Conservation (phyloP, 192 early-diverging fungal species). For the Linnemannia zychae region DNA sequence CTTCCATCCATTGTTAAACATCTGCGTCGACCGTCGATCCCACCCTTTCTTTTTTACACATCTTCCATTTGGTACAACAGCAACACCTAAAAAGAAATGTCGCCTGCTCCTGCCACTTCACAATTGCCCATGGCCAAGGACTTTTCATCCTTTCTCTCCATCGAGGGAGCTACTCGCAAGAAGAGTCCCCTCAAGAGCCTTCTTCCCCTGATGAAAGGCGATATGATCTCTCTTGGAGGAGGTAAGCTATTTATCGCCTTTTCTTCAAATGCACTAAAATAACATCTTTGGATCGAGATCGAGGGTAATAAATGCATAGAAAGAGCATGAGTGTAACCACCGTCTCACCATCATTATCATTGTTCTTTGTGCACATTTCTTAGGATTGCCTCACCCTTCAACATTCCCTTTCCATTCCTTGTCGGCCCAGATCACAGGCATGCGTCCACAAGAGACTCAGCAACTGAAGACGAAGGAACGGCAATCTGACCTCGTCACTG, state of each 20-base stretch:
- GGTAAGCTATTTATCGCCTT: constrained; percentile 32
- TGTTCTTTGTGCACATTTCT: not conserved
- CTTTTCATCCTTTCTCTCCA: constrained; percentile 49
- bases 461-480: constrained; percentile 2
- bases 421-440: constrained; percentile 56
- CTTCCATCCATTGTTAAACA: no score
- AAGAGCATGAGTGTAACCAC: not conserved
- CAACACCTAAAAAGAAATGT: constrained; percentile 8
- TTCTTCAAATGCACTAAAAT: not conserved
- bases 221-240: constrained; percentile 73
- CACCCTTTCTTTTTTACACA: not conserved
- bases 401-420: constrained; percentile 71
- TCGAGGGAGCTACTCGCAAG: constrained; percentile 52
- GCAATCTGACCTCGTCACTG: constrained; percentile 64
- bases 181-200: constrained; percentile 59
- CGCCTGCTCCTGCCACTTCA: constrained; percentile 4
- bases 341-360: not conserved
- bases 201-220: constrained; percentile 50
- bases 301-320: not conserved
- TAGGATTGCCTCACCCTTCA: constrained; percentile 72
- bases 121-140: constrained; percentile 54
- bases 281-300: not conserved
- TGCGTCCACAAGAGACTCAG: constrained; percentile 26
- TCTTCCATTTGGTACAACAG: not conserved
- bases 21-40: no score